Base-by-base conservation (phyloP, 2,329 filamentous ascomycete genomes). In the Clathrospora elynae region DNA sequence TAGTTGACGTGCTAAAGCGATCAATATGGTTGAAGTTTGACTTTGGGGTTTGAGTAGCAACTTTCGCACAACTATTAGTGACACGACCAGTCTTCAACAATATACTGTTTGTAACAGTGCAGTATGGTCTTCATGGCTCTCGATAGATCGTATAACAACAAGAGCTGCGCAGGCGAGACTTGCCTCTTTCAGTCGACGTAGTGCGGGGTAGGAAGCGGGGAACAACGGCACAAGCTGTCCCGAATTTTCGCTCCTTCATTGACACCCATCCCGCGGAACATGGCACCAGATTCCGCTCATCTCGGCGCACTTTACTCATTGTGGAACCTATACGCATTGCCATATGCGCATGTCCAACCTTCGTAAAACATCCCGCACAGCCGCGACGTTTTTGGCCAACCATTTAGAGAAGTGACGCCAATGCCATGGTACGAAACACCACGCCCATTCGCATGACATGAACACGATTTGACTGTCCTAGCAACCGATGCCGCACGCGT, bases 401-500 rank as follows among this genome's bases (percentile, higher is more conserved):
- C 11, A 34, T 25, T 26, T 34, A 28, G 36, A 38, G 23, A 25
- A 39, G 18, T 16, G 25, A 23, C 28, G 35, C 43, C 42, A 50
- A 69, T 69, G 66, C 66, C 66, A 64, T 69, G 66, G 66, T 69
- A 62, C 28, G 46, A 42, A 13, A 25, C 7, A 12, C 30, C 23
- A 13, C 19, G 13, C 35, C 18, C 22, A 9, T 17, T 16, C n/a
- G 31, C 28, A 20, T 26, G 25, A 8, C 22, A 17, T 38, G 41
- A 22, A 36, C 22, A 46, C 30, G 37, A 32, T 34, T 51, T 64
- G 37, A 59, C 36, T 9, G 9, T 47, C 33, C 22, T 36, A 70
- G 67, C 59, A 68, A 62, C 49, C 66, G 66, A 41, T 70, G 67
- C 55, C 66, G 66, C 46, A 64, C 60, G 41, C 64, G 66, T 56